These are phyloP conservation scores for Fusarium nygamai DNA, from an alignment of 2,329 filamentous ascomycete species.

Conservation along the genomic window DNA sequence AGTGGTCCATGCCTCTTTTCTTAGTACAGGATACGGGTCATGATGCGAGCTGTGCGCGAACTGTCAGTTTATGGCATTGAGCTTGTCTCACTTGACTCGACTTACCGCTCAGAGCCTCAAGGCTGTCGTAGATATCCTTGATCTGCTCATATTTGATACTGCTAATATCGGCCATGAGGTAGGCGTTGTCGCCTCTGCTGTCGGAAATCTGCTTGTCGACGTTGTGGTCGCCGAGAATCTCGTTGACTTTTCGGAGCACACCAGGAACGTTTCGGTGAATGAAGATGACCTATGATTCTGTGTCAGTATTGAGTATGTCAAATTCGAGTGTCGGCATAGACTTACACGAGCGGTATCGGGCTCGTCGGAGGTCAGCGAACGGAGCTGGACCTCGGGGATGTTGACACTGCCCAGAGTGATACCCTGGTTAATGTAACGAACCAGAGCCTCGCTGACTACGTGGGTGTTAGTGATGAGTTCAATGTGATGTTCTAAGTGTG, in stretches of 20 bases:
- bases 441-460: constrained; percentile 81
- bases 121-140: constrained; percentile 82
- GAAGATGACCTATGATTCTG: constrained; percentile 75
- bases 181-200: constrained; percentile 92
- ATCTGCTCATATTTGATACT: constrained; percentile 83
- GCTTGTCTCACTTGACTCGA: constrained; percentile 4
- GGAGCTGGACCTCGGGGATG: constrained; percentile 91
- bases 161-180: constrained; percentile 98
- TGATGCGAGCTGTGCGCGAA: constrained; percentile 52
- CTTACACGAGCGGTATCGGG: constrained; percentile 82
- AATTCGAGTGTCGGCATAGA: neutral
- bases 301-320: constrained; percentile 23
- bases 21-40: constrained; percentile 60
- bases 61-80: constrained; percentile 18
- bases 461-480: constrained; percentile 18
- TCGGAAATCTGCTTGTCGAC: constrained; percentile 99
- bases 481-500: neutral
- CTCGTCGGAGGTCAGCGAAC: constrained; percentile 90
- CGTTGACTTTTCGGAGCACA: constrained; percentile 94
- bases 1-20: constrained; percentile 13
- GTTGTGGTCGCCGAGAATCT: constrained; percentile 93
- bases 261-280: constrained; percentile 97
- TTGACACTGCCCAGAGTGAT: constrained; percentile 93
- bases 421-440: constrained; percentile 96
- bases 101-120: constrained; percentile 85